These are phyloP conservation scores for Medicago lupulina DNA, from an alignment of 306 rosid genomes.

Conservation along the genomic window DNA sequence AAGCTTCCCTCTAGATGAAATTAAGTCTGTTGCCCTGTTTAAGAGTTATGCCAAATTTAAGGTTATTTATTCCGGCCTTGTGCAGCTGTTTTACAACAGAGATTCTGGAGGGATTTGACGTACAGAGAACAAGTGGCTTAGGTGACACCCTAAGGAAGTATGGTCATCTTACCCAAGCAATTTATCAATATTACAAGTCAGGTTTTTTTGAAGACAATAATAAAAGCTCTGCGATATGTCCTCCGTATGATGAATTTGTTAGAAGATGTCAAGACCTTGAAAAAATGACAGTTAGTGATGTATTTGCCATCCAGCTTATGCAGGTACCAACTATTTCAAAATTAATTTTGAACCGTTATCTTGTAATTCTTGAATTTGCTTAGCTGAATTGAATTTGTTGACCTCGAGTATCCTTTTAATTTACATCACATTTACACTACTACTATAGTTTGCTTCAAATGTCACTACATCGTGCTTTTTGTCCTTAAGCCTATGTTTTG, in stretches of 20 bases:
- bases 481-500: neutral
- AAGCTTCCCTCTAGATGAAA: conserved; percentile 25
- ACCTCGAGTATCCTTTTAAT: conserved; percentile 17
- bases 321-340: conserved; percentile 61
- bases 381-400: conserved; percentile 2
- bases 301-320: conserved; percentile 94
- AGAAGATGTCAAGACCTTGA: conserved; percentile 79
- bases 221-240: conserved; percentile 55
- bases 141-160: conserved; percentile 90
- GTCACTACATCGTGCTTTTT: conserved; percentile 6
- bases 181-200: conserved; percentile 71
- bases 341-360: conserved; percentile 21
- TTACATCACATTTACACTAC: neutral
- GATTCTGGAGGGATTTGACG: conserved; percentile 93
- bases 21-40: neutral
- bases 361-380: conserved; percentile 20
- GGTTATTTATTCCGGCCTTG: conserved; percentile 34
- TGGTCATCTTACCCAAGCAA: conserved; percentile 84
- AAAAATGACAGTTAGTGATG: conserved; percentile 86
- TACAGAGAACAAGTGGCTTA: conserved; percentile 87
- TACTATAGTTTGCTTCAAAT: conserved; percentile 18
- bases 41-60: conserved; percentile 17
- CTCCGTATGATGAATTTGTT: conserved; percentile 68
- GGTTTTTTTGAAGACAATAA: conserved; percentile 51
- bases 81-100: conserved; percentile 95